Base-by-base conservation (phyloP, 345 rosid species). In the Trapa incisa region DNA sequence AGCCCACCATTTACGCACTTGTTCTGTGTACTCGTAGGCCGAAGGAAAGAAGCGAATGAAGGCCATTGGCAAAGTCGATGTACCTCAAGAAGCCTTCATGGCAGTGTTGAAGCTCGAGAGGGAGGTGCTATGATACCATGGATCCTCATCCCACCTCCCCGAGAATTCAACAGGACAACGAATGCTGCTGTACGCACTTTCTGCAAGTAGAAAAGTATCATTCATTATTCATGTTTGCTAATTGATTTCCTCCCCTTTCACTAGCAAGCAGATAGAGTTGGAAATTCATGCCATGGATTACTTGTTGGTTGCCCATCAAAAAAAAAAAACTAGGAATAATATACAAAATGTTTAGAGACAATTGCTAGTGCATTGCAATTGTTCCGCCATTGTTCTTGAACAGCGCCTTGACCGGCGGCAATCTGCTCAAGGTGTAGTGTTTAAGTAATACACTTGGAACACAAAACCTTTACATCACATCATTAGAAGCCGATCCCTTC, bases 11-110 rank as follows among this genome's bases (percentile, higher is more conserved):
- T 54, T 5, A 54, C 10, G 17, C 37, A 1, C 11, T 13, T 37
- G 41, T 45, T 48, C 1, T 36, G 2, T 62, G 0, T 61, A 43
- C 14, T 38, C 66, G 36, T 70, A 93, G 96, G 97, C 99, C 67
- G 99, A 73, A 76, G 99, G 99, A 70, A 94, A 94, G 92, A 94
- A 88, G 76, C 80, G 99, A 82, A 94, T 94, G 99, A 94, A 94
- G 81, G 81, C 97, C 37, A 86, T 94, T 68, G 99, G 99, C 42
- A 94, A 84, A 82, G 97, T 94, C 12, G 96, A 94, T 74, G 97
- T 94, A 57, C 99, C 99, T 68, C 99, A 94, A 75, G 99, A 94
- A 83, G 99, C 99, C 54, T 94, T 94, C 82, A 94, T 94, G 99
- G 99, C 97, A 38, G 91, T 94, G 42, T 80, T 94, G 72, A 94